Evolutionary conservation across 306 rosid species (phyloP), one percentile per base, ranked within the genome.

Genomic region (Castanea crenata): DNA sequence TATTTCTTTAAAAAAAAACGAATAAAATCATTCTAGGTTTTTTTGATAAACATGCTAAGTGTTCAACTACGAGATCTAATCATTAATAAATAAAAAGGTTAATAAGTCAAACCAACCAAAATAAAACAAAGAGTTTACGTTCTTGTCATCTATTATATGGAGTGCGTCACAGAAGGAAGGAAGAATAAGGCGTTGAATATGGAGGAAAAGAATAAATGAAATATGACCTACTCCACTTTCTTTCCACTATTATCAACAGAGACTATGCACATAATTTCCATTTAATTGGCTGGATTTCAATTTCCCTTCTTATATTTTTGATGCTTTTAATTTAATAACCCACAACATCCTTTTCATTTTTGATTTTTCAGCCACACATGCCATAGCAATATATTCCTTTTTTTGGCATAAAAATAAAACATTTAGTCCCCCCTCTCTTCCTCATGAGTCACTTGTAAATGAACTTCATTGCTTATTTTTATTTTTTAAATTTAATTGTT

Each of bases 181-280:
- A 41, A 67, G 69, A 55, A 63, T 41, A 68, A 71, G 5, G 18
- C 55, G 80, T 74, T 81, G 75, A 82, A 74, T 76, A 77, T 78
- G 71, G 84, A 63, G 82, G 80, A 83, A 82, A 20, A 71, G 27
- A 73, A 78, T 85, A 81, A 87, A 79, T 74, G 56, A 68, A 79
- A 83, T 27, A 16, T 81, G 74, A 86, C 92, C 92, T 84, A 83
- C 86, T 78, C 87, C 86, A 77, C 86, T 81, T 82, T 61, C 52
- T 34, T 54, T 71, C 59, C 21, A 69, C 70, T 75, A 49, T 71
- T 15, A 29, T 80, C 56, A 62, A 31, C 21, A 1, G 35, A 27
- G 35, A 27, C 29, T 44, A 41, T 75, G 20, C 67, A 29, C 19
- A 20, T n/a, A 23, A 35, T 59, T 38, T 75, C 63, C 81, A 11